Percentiles rank a stretch among this genome's conserved stretches.
These are phyloP conservation scores for Ceriops tagal DNA, from an alignment of 345 rosid genomes.

Conservation along the genomic window DNA sequence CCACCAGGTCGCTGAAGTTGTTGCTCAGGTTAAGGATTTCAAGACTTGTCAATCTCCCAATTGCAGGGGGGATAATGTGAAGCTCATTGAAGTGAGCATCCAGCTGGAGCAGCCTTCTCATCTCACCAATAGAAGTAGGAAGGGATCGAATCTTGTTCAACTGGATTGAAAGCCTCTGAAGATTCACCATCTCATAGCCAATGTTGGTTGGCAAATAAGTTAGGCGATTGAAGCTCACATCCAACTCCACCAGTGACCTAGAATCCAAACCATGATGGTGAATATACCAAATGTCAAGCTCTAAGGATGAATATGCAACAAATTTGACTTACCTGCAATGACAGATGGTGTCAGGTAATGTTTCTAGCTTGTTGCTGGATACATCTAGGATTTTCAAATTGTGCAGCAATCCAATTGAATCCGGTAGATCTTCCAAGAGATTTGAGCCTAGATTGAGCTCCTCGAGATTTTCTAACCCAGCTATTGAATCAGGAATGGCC, in stretches of 20 bases:
- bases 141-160: constrained; percentile 73
- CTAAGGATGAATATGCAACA: background rate
- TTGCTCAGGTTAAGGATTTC: constrained; percentile 68
- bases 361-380: constrained; percentile 69
- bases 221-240: constrained; percentile 71
- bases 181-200: constrained; percentile 58
- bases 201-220: constrained; percentile 82
- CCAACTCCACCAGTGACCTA: constrained; percentile 70
- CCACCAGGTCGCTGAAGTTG: constrained; percentile 72
- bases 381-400: constrained; percentile 67
- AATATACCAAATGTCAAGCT: background rate
- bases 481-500: constrained; percentile 84
- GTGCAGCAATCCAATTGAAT: constrained; percentile 69
- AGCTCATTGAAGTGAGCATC: constrained; percentile 91
- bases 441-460: constrained; percentile 77
- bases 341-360: constrained; percentile 70
- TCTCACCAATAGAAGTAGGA: constrained; percentile 69
- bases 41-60: constrained; percentile 65
- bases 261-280: background rate
- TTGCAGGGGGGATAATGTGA: constrained; percentile 52
- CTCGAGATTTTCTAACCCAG: constrained; percentile 66
- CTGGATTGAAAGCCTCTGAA: constrained; percentile 58
- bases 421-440: constrained; percentile 67
- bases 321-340: constrained; percentile 62
- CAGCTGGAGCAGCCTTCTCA: constrained; percentile 56